These are phyloP conservation scores for Drechslerella coelobrocha DNA, from an alignment of 2,329 filamentous ascomycete species.

Conservation along the genomic window DNA sequence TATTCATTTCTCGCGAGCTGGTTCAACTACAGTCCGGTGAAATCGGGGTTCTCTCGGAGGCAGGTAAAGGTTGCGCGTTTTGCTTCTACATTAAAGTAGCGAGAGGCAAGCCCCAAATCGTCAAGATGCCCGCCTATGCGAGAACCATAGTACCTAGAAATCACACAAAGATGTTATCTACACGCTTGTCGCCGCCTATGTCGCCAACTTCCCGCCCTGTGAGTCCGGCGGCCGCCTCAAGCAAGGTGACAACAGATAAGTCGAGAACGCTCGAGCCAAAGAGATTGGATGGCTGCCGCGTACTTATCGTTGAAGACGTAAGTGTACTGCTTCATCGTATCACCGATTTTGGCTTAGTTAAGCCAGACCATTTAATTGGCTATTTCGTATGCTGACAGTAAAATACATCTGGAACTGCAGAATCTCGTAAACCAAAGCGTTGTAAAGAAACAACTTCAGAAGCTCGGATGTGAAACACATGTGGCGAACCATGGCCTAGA, in stretches of 20 bases:
- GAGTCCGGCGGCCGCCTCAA: background rate
- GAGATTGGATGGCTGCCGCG: slow-evolving; percentile 10
- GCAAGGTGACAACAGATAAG: background rate
- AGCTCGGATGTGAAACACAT: slow-evolving; percentile 67
- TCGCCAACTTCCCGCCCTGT: background rate
- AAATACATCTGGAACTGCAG: too few species aligned
- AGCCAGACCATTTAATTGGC: background rate
- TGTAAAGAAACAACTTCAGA: slow-evolving; percentile 68
- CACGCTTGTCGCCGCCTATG: slow-evolving; percentile 5
- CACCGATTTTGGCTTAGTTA: background rate
- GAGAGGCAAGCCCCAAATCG: slow-evolving; percentile 55
- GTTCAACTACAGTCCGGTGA: slow-evolving; percentile 79
- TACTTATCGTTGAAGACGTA: slow-evolving; percentile 7
- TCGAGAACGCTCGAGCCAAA: slow-evolving; percentile 9
- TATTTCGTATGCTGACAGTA: slow-evolving; percentile 51
- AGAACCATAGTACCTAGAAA: slow-evolving; percentile 24
- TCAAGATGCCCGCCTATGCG: slow-evolving; percentile 22
- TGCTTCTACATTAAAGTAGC: slow-evolving; percentile 75
- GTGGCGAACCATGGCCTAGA: slow-evolving; percentile 72
- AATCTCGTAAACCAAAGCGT: slow-evolving; percentile 74
- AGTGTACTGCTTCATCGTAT: background rate
- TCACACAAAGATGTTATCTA: slow-evolving; percentile 4
- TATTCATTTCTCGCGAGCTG: slow-evolving; percentile 78
- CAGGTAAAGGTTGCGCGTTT: slow-evolving; percentile 75
- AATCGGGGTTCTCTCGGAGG: slow-evolving; percentile 73